Evolutionary conservation across 306 rosid genomes (phyloP), one percentile per base, ranked within the genome.

Genomic region (Elaeagnus macrophylla): DNA sequence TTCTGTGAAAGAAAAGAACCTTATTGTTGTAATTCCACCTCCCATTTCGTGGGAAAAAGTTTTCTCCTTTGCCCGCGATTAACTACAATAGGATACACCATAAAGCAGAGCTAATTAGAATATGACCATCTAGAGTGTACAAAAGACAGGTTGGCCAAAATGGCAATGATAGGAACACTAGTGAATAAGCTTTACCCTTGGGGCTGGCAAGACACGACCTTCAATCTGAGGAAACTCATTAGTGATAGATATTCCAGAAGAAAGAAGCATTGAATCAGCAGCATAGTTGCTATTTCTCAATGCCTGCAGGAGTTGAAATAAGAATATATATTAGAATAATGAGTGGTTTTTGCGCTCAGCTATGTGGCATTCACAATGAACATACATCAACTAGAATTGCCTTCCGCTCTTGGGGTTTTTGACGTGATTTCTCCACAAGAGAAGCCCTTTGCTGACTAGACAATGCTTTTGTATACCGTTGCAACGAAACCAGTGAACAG

Each of bases 401-500:
- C 74, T 39, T 76, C 40, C 77, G 43, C 10, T 72, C 79, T 0
- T 37, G 53, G 6, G 85, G 82, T 10, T 32, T 66, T 55, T 72
- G 74, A 60, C 77, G 61, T 55, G 85, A 69, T 59, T 66, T 56
- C 62, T 69, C 74, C 37, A 76, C 74, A 6, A 79, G 16, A 11
- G 59, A 16, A 69, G 70, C 75, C 66, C 79, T 79, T 64, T 79
- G 85, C 53, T 47, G 18, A 60, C 14, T 67, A 17, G 81, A 54
- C 15, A 79, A 38, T 9, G 77, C 64, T 65, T 76, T 79, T 9
- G 81, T 75, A 51, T 79, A 79, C 7, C 75, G 70, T 61, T 79
- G 85, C 65, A 79, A 41, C 2, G 82, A 12, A 38, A 76, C 75
- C 69, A 79, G 51, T 8, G 40, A 25, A 38, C 82, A 79, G 12